Percentiles rank a stretch among this genome's conserved stretches.
These are phyloP conservation scores for Tephrocybe sp. DNA, from an alignment of 768 basidiomycete species.

Conservation along the genomic window DNA sequence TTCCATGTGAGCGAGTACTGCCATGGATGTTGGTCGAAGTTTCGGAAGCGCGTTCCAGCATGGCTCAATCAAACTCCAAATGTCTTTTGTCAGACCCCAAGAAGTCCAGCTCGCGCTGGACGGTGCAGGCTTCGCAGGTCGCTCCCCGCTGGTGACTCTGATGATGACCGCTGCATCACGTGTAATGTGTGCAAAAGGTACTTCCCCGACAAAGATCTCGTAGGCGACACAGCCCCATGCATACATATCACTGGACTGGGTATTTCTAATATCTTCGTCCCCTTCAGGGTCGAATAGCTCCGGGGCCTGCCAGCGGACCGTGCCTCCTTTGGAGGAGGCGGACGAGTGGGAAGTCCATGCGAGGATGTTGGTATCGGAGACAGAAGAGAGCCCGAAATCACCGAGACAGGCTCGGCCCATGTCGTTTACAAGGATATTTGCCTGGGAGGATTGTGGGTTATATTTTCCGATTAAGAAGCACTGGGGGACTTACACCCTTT, in stretches of 20 bases:
- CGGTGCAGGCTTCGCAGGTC: not conserved
- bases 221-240: slow-evolving; percentile 19
- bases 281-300: slow-evolving; percentile 16
- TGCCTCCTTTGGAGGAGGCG: not conserved
- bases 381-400: not conserved
- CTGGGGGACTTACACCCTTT: not conserved
- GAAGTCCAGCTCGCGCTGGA: not conserved
- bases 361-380: not conserved
- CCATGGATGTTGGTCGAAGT: not conserved
- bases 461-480: not conserved
- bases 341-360: not conserved
- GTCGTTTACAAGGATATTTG: not conserved
- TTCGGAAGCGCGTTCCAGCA: not conserved
- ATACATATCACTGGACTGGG: slow-evolving; percentile 19
- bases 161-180: slow-evolving; percentile 1
- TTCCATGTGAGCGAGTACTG: not conserved
- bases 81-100: slow-evolving; percentile 6
- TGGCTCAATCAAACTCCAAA: slow-evolving; percentile 1
- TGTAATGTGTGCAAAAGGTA: not conserved
- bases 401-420: not conserved
- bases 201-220: slow-evolving; percentile 7
- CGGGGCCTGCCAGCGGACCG: slow-evolving; percentile 20
- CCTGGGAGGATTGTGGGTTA: not conserved
- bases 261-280: slow-evolving; percentile 6
- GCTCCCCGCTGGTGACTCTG: not conserved